phyloP scores from a whole-genome alignment of 179 eudicot species.

The Carnegiea gigantea region DNA sequence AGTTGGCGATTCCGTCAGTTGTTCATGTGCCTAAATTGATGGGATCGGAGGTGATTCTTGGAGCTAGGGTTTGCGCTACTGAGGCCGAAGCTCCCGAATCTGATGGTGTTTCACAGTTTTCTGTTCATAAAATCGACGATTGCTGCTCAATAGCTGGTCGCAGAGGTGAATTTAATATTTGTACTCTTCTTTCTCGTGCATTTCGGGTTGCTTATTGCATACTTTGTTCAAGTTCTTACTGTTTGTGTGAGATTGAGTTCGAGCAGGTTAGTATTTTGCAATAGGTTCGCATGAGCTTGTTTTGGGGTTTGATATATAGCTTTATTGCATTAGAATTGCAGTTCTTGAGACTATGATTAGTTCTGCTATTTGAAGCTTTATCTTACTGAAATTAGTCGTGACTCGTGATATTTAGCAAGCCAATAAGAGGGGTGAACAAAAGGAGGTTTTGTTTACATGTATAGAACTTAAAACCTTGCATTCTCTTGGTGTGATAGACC shows the following conservation, averaged over 20 bases:
- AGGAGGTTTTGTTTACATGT: background rate
- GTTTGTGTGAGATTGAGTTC: background rate
- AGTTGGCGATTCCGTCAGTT: slow-evolving; percentile 39
- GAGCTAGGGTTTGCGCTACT: slow-evolving; percentile 33
- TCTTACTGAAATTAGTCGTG: background rate
- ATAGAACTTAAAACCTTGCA: background rate
- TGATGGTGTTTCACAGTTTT: slow-evolving; percentile 29
- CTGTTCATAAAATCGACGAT: slow-evolving; percentile 31
- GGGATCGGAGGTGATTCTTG: slow-evolving; percentile 60
- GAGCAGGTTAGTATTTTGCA: background rate
- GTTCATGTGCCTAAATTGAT: slow-evolving; percentile 44
- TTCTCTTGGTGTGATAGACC: background rate
- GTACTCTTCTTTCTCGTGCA: no score
- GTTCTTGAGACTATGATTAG: background rate
- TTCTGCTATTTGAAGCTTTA: background rate
- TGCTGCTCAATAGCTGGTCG: slow-evolving; percentile 27
- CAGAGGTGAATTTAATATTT: slow-evolving; percentile 34
- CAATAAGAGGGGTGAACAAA: background rate
- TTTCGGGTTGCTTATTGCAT: background rate
- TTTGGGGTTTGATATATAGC: background rate
- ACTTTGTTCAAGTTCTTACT: background rate
- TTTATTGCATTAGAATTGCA: background rate
- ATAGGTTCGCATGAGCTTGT: background rate
- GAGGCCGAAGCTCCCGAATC: slow-evolving; percentile 37
- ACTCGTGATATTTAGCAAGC: background rate